Evolutionary conservation across 2,329 filamentous ascomycete species (phyloP).

Genomic region (Taxawa tesnikishii): DNA sequence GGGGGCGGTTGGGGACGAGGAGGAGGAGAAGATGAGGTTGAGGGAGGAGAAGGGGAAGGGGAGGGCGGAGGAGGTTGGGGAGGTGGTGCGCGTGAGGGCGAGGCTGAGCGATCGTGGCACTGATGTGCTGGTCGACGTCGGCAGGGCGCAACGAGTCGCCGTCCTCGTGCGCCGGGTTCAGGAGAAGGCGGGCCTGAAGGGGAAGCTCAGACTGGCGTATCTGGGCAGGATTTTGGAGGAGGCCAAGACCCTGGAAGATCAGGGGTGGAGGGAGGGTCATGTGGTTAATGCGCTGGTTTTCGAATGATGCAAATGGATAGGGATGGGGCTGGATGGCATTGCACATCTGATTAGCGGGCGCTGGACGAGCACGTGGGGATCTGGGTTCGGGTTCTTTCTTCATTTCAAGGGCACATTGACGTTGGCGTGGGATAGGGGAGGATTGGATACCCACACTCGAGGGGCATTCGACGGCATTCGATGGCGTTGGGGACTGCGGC

Average conservation of each 20-base stretch:
- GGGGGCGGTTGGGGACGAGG: conserved; percentile 10
- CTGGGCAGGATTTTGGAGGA: conserved; percentile 71
- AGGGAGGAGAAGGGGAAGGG: conserved; percentile 20
- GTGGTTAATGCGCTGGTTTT: conserved; percentile 66
- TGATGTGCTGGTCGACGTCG: conserved; percentile 24
- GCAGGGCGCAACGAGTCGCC: conserved; percentile 43
- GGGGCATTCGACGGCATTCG: no score
- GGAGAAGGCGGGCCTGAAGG: conserved; percentile 50
- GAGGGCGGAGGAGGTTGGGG: conserved; percentile 18
- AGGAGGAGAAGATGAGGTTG: conserved; percentile 8
- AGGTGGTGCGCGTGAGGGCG: conserved; percentile 19
- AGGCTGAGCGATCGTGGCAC: conserved; percentile 25
- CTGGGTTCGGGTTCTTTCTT: no score
- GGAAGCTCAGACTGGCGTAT: conserved; percentile 61
- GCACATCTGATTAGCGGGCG: no score
- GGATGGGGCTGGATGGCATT: no score
- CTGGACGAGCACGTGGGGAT: no score
- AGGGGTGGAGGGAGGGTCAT: conserved; percentile 66
- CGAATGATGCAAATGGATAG: no score
- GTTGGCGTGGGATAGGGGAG: no score
- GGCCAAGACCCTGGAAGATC: conserved; percentile 47
- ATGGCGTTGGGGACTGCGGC: no score
- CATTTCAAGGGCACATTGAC: no score
- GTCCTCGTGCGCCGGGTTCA: conserved; percentile 50
- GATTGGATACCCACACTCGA: no score